These are phyloP conservation scores for Guillardia theta DNA, from an alignment of 78 protist genomes.

Conservation along the genomic window DNA sequence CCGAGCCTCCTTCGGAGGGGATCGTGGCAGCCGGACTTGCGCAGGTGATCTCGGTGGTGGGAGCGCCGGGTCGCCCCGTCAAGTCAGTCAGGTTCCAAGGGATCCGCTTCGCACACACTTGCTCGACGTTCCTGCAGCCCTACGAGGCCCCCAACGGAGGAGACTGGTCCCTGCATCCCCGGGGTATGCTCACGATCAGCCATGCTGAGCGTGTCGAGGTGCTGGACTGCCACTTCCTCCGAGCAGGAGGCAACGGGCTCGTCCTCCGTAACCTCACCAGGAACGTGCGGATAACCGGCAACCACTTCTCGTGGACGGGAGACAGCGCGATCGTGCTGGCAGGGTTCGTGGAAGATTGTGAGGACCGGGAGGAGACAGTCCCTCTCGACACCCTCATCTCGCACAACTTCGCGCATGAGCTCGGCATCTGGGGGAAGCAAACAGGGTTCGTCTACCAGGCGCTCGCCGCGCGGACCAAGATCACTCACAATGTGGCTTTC, in stretches of 20 bases:
- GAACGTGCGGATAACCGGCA: too few species aligned
- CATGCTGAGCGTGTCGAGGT: background rate
- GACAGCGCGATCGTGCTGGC: slow-evolving; percentile 38
- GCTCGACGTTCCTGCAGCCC: background rate
- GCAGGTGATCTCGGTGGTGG: too few species aligned
- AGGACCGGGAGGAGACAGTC: background rate
- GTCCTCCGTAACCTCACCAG: background rate
- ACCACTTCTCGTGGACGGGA: too few species aligned
- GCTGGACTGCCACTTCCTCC: too few species aligned
- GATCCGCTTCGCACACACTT: background rate
- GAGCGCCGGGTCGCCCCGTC: too few species aligned
- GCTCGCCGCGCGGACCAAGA: background rate
- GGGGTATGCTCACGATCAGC: background rate
- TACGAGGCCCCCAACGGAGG: background rate
- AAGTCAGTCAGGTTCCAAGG: too few species aligned
- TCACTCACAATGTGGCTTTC: slow-evolving; percentile 42
- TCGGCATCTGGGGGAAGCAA: slow-evolving; percentile 57
- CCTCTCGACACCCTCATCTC: background rate
- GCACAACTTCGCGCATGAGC: background rate
- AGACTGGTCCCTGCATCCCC: background rate
- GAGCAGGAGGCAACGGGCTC: too few species aligned
- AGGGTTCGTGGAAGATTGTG: background rate
- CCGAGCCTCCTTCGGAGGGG: too few species aligned
- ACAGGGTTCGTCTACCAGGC: background rate
- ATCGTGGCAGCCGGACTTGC: too few species aligned